Base-by-base conservation (phyloP, 306 rosid species). In the Prunus fruticosa region DNA sequence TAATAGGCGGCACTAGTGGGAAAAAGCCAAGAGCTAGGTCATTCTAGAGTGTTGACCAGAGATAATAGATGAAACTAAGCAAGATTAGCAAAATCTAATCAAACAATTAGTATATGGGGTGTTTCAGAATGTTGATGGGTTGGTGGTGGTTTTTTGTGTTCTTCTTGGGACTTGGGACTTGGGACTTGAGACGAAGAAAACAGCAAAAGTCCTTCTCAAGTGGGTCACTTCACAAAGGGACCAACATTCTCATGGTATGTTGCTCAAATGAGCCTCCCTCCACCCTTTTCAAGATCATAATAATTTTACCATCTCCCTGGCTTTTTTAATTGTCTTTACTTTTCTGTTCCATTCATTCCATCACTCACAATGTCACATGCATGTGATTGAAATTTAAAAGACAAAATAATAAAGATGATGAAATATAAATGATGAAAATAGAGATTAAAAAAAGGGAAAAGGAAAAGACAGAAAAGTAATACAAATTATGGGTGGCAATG, bases 181-280 rank as follows among this genome's bases (percentile, higher is more conserved):
- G 41, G 41, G 41, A 34, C 38, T 25, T 60, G 65, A 88, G 86
- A 80, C 23, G 86, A 67, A 78, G 83, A 69, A 81, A 87, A 78
- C 76, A 82, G 75, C 71, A 62, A 80, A 80, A 78, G 88, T 87
- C 92, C 78, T 87, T 84, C 89, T 85, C 87, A 73, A 77, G 80
- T 79, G 84, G 86, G 90, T 88, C 91, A 80, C 81, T 83, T 87
- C 77, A 74, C 82, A 56, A 67, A 88, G 84, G 87, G 88, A 87
- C 92, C 92, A 86, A 88, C 92, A 90, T 89, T 87, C 88, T 82
- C 88, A 79, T 90, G 85, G 85, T 65, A 79, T 53, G 22, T 82
- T 72, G 67, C 53, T 49, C 19, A 61, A 32, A 32, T 0, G 34
- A 60, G 64, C 11, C 13, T 6, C 87, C 11, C 13, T 6, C 87